phyloP scores from a whole-genome alignment of 805 yeast species.

The Pichia insulana region DNA sequence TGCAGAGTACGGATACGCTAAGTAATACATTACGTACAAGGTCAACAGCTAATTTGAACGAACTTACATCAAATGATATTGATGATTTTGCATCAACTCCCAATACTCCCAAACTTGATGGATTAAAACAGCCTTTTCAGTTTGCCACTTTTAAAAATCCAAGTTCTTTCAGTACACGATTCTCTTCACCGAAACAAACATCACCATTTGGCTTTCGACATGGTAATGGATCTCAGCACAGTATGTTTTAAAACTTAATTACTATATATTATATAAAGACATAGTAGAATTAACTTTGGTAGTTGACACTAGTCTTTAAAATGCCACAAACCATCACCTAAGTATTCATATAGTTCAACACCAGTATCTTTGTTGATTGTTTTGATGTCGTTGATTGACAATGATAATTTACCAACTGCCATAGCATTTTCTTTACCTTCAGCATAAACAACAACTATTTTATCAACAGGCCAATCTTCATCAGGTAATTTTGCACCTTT shows the following conservation, averaged over 20 bases:
- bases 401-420: slow-evolving; percentile 79
- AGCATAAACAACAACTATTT: slow-evolving; percentile 77
- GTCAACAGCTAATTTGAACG: slow-evolving; percentile 23
- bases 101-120: background rate
- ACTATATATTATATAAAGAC: background rate
- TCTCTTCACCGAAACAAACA: background rate
- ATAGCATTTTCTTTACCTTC: slow-evolving; percentile 89
- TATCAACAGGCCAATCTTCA: slow-evolving; percentile 53
- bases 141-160: slow-evolving; percentile 9
- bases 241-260: background rate
- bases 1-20: slow-evolving; percentile 8
- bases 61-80: slow-evolving; percentile 1
- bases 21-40: slow-evolving; percentile 22
- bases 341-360: slow-evolving; percentile 69
- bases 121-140: slow-evolving; percentile 9
- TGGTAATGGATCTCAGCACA: slow-evolving; percentile 8
- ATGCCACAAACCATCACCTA: slow-evolving; percentile 87
- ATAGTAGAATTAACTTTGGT: slow-evolving; percentile 1
- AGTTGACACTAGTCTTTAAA: slow-evolving; percentile 33
- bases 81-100: background rate
- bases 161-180: background rate
- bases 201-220: background rate
- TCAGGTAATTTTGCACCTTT: slow-evolving; percentile 80
- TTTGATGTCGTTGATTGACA: slow-evolving; percentile 88
- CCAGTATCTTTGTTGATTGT: slow-evolving; percentile 81